Percentiles rank a stretch among this genome's conserved stretches.
Evolutionary conservation across 2,329 filamentous ascomycete genomes (phyloP).

Genomic region (Geosmithia putterillii): DNA sequence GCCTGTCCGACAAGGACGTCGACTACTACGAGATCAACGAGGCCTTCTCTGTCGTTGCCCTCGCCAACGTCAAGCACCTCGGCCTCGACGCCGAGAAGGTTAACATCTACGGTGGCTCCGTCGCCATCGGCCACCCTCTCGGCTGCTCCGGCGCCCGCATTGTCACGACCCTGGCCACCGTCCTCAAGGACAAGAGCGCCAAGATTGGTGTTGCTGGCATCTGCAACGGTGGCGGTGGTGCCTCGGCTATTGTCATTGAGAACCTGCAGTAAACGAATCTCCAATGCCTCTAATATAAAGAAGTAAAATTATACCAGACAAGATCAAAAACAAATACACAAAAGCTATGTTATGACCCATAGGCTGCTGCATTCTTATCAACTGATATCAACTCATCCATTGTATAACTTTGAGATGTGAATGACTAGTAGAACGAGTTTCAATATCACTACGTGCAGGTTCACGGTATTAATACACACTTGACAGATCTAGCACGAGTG

Average conservation of each 20-base stretch:
- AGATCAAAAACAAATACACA: neutral
- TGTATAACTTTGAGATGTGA: too few species aligned
- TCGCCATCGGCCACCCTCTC: slow-evolving; percentile 90
- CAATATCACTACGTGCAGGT: too few species aligned
- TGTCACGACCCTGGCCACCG: slow-evolving; percentile 76
- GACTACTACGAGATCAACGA: slow-evolving; percentile 99
- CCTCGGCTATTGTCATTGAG: slow-evolving; percentile 88
- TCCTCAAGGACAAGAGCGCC: slow-evolving; percentile 79
- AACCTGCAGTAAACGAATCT: slow-evolving; percentile 28
- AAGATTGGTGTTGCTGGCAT: slow-evolving; percentile 93
- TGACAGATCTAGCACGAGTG: too few species aligned
- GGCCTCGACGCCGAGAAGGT: slow-evolving; percentile 71
- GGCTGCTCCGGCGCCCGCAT: slow-evolving; percentile 92
- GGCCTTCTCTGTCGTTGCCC: slow-evolving; percentile 91
- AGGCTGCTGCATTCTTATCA: too few species aligned
- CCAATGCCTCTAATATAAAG: neutral
- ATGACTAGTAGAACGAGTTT: too few species aligned
- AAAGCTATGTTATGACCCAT: too few species aligned
- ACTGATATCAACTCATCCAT: too few species aligned
- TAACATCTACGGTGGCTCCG: slow-evolving; percentile 89
- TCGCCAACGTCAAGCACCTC: slow-evolving; percentile 93
- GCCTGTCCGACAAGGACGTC: slow-evolving; percentile 62
- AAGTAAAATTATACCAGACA: neutral
- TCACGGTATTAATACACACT: too few species aligned
- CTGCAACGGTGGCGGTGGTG: slow-evolving; percentile 95